Conservation (phyloP, 495 filamentous ascomycete genomes). For the Aspergillus ostianus region DNA sequence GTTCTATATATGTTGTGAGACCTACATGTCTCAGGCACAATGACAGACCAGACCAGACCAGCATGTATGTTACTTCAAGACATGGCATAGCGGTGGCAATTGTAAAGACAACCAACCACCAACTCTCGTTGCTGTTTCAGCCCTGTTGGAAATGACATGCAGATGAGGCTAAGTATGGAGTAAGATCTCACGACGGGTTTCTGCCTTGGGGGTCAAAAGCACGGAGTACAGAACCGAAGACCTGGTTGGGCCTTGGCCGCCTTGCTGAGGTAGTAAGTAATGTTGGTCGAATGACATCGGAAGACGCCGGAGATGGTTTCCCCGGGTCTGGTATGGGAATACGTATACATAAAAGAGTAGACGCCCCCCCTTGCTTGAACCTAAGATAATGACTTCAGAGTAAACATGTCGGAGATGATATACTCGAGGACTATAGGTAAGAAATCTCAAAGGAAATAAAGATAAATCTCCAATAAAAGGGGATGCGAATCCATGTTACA, state of each 20-base stretch:
- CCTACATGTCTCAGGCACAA: not conserved
- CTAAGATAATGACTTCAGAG: not conserved
- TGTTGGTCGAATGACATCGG: no score
- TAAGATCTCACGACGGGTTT: not conserved
- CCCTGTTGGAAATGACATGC: not conserved
- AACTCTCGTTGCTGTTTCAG: not conserved
- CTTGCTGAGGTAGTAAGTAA: not conserved
- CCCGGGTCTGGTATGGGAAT: not conserved
- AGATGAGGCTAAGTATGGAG: not conserved
- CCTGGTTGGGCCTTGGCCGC: not conserved
- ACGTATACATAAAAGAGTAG: not conserved
- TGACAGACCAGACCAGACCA: conserved; percentile 6
- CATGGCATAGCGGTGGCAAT: not conserved
- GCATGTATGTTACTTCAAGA: conserved; percentile 1
- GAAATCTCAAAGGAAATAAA: not conserved
- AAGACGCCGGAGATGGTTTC: not conserved
- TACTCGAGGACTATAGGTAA: not conserved
- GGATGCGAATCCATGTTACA: conserved; percentile 1
- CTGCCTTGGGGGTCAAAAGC: not conserved
- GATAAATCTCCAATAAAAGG: not conserved
- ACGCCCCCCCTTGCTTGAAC: not conserved
- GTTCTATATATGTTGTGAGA: not conserved
- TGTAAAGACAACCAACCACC: not conserved
- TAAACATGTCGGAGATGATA: not conserved
- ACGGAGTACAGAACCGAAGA: not conserved